A percentile compares a stretch with the other conserved stretches of the same genome.
Conservation (phyloP, 352 stramenopile genomes). For the Stephanocyclus meneghinianus region DNA sequence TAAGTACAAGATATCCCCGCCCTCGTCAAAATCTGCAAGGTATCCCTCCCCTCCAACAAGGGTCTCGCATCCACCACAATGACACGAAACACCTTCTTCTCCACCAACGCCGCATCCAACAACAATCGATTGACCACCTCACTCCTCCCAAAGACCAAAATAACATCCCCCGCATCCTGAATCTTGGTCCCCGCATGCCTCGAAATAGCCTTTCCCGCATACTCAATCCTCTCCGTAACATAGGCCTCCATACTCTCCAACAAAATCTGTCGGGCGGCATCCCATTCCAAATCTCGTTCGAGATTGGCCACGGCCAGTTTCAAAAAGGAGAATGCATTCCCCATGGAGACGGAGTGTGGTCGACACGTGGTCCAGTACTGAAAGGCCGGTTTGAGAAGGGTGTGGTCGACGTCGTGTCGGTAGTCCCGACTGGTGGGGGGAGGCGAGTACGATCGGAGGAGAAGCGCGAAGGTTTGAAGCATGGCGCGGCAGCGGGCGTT, state of each 20-base stretch:
- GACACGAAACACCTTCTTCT: constrained; percentile 86
- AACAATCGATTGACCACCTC: constrained; percentile 90
- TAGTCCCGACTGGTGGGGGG: constrained; percentile 59
- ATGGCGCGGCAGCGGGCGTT: constrained; percentile 92
- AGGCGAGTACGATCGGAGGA: constrained; percentile 87
- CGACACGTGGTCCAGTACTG: constrained; percentile 93
- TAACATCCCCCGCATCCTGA: constrained; percentile 87
- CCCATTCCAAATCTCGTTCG: constrained; percentile 86
- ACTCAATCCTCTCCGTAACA: constrained; percentile 90
- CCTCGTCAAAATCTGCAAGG: constrained; percentile 78
- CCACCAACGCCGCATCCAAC: constrained; percentile 47
- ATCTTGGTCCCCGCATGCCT: constrained; percentile 89
- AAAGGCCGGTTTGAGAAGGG: constrained; percentile 89
- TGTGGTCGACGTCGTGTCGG: constrained; percentile 68
- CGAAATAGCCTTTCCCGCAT: constrained; percentile 88
- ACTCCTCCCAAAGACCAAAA: constrained; percentile 92
- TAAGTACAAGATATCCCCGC: constrained; percentile 88
- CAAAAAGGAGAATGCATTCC: constrained; percentile 92
- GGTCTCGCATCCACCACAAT: constrained; percentile 91
- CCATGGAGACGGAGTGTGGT: constrained; percentile 92
- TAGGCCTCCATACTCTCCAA: constrained; percentile 91
- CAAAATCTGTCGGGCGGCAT: constrained; percentile 86
- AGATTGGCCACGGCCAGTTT: constrained; percentile 88
- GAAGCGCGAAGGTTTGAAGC: constrained; percentile 87
- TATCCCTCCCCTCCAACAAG: constrained; percentile 67